Base-by-base conservation (phyloP, 1,284 basidiomycete species). In the Peniophora sp. region DNA sequence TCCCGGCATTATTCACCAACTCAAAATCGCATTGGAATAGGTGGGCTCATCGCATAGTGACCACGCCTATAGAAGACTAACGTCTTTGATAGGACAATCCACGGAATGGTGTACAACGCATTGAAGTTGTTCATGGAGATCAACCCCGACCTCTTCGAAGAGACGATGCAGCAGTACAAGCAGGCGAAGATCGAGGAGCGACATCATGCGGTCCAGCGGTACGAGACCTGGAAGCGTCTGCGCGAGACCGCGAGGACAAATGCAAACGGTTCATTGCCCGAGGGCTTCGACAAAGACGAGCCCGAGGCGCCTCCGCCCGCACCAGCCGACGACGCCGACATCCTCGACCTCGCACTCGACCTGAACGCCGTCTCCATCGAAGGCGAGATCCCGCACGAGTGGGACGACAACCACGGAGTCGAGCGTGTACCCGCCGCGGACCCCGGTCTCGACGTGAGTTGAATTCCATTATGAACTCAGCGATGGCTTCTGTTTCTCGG, bases 71-170 rank as follows among this genome's bases (percentile, higher is more conserved):
- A 24, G 58, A 20, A 48, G 35, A 23, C 51, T 54, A 51, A 52
- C 55, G 8, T 51, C 20, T 22, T 36, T n/a, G 49, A 24, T 55
- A 95, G 95, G 56, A 98, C 97, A 47, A 99, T 99, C 62, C 96
- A 99, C 62, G 92, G 92, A 53, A 95, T 99, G 85, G 95, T 99
- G 20, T 99, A 97, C 74, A 98, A 98, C 64, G 96, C 97, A 2
- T 75, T 99, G 65, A 99, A 97, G 67, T 70, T 99, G 53, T 97
- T 98, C 70, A 99, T 99, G 95, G 96, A 99, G 70, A 94, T 99
- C 67, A 99, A 98, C 65, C 92, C 93, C 1, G 88, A 95, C 60
- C 71, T 97, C 24, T 98, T 99, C 62, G 95, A 98, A 62, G 88
- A 92, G 62, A 86, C 90, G 52, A 88, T 97, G 74, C 89, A 90